Evolutionary conservation across 2,329 filamentous ascomycete genomes (phyloP).

Genomic region (Apiospora rasikravindrae): DNA sequence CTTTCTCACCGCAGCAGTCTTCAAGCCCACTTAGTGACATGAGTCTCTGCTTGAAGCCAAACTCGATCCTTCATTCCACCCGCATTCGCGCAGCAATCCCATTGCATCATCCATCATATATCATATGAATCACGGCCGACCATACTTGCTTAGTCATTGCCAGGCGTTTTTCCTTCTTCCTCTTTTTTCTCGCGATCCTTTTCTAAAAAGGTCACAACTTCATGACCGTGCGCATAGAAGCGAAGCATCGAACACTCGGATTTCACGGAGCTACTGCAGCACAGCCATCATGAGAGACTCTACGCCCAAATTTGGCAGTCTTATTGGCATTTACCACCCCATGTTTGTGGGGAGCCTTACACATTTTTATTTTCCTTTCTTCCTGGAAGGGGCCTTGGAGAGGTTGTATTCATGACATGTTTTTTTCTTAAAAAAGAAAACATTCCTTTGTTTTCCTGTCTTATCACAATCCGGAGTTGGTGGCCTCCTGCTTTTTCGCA

Average conservation of each 20-base stretch:
- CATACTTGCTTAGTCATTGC: neutral
- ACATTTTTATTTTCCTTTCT: neutral
- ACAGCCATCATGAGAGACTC: neutral
- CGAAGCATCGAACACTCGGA: slow-evolving; percentile 14
- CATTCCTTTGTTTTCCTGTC: neutral
- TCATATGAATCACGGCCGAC: slow-evolving; percentile 21
- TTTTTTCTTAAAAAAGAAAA: neutral
- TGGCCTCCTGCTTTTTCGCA: neutral
- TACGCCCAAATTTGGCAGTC: slow-evolving; percentile 1
- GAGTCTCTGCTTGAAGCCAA: neutral
- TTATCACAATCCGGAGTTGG: slow-evolving; percentile 7
- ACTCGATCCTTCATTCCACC: neutral
- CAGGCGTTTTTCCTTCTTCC: slow-evolving; percentile 17
- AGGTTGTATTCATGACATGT: neutral
- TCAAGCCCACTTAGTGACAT: slow-evolving; percentile 46
- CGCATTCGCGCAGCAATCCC: neutral
- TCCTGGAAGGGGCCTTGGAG: neutral
- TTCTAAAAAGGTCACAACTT: slow-evolving; percentile 1
- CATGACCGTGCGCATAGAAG: slow-evolving; percentile 7
- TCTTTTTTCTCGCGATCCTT: slow-evolving; percentile 18
- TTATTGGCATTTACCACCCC: neutral
- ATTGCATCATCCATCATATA: slow-evolving; percentile 11
- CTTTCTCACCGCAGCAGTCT: slow-evolving; percentile 57
- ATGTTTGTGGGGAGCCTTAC: neutral
- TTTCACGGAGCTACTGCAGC: neutral